phyloP scores from a whole-genome alignment of 164 flowering plant genomes.

The Aristolochia californica region DNA sequence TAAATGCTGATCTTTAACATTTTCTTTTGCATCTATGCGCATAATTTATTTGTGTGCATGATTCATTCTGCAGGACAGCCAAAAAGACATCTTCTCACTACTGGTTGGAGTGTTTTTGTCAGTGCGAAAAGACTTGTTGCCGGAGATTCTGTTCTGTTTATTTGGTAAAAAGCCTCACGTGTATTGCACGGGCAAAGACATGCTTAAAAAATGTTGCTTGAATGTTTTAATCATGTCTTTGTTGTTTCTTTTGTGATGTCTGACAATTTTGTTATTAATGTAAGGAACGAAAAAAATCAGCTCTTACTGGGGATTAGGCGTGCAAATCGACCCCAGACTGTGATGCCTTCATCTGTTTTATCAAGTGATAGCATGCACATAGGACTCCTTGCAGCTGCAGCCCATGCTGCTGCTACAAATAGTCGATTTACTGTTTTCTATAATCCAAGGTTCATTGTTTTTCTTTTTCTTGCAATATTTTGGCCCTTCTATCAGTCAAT shows the following conservation, averaged over 20 bases:
- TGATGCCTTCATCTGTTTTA: conserved; percentile 84
- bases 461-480: conserved; percentile 1
- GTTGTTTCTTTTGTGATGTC: background rate
- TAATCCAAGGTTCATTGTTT: conserved; percentile 48
- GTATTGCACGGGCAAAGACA: background rate
- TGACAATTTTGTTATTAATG: background rate
- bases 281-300: conserved; percentile 85
- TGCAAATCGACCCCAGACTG: conserved; percentile 76
- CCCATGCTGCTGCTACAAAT: conserved; percentile 86
- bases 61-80: conserved; percentile 61
- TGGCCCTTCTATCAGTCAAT: background rate
- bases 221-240: background rate
- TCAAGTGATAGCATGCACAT: conserved; percentile 96
- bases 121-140: conserved; percentile 83
- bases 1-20: no score
- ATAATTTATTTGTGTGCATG: no score
- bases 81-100: conserved; percentile 80
- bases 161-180: conserved; percentile 34
- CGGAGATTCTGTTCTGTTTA: conserved; percentile 81
- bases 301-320: conserved; percentile 81
- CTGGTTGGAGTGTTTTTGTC: conserved; percentile 90
- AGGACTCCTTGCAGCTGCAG: conserved; percentile 91
- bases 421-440: conserved; percentile 80
- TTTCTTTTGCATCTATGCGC: no score
- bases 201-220: background rate